Base-by-base conservation (phyloP, 106 monocot species). In the Dendrobium officinale region DNA sequence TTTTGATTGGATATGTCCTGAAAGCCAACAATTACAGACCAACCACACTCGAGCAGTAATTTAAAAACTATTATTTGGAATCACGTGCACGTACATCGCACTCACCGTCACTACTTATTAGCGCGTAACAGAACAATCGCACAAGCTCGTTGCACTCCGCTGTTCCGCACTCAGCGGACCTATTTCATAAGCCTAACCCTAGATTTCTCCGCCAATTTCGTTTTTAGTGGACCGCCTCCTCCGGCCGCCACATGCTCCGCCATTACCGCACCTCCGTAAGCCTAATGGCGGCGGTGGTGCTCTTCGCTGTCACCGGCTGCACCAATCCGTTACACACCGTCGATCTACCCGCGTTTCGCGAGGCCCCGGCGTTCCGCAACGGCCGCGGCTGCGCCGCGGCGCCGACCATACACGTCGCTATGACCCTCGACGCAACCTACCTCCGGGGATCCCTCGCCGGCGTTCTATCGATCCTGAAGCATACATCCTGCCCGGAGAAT, bases 351-450 rank as follows among this genome's bases (percentile, higher is more conserved):
- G 56, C 61, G 4, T 89, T 92, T 74, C 82, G 82, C 9, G 92
- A 92, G 79, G 88, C 92, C 15, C 92, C 87, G 11, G 89, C 89
- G 8, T 92, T 92, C 84, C 92, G 89, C 80, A 92, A 89, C 79
- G 89, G 82, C 58, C 84, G 40, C 22, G 78, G 75, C 11, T 92
- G 92, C 85, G 44, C 55, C 33, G 44, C 48, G 24, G 42, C 70
- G n/a, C 79, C 85, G 31, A 82, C 79, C 13, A 84, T 92, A 80
- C 89, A 92, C 86, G 80, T 96, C 75, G 93, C 91, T 74, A 96
- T 96, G 95, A 93, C 95, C 78, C 90, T 93, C 27, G 95, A 96
- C 81, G 80, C 93, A 42, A 93, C 91, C 78, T 96, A 96, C 88
- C 88, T 96, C 59, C 89, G 96, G 4, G 93, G 96, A 3, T 88